Evolutionary conservation across 352 stramenopile species (phyloP).

Genomic region (Globisporangium megalacanthum): DNA sequence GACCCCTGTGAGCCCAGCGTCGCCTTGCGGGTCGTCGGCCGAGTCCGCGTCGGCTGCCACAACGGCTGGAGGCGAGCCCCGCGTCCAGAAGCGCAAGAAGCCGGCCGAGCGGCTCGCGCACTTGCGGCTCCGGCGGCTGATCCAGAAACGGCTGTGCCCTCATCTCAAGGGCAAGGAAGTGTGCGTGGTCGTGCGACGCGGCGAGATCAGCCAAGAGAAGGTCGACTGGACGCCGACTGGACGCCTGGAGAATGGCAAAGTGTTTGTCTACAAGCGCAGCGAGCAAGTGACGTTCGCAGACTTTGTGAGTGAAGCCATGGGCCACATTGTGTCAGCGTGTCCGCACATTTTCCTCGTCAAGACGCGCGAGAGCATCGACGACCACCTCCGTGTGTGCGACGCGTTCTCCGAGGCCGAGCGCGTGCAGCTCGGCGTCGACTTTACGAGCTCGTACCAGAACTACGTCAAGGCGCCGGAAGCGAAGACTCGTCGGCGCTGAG

Average conservation of each 20-base stretch:
- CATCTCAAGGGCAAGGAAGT: constrained; percentile 66
- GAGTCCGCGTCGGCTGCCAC: constrained; percentile 8
- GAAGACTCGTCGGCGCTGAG: constrained; percentile 4
- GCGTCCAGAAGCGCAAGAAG: constrained; percentile 23
- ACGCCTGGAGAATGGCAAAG: constrained; percentile 48
- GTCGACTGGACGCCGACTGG: constrained; percentile 37
- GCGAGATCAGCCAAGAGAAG: constrained; percentile 8
- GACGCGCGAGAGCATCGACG: constrained; percentile 58
- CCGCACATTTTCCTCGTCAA: constrained; percentile 61
- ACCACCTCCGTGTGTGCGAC: constrained; percentile 64
- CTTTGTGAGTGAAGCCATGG: constrained; percentile 43
- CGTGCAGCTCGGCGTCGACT: constrained; percentile 23
- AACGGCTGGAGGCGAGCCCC: constrained; percentile 1
- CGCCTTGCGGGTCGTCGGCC: constrained; percentile 16
- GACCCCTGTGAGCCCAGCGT: neutral
- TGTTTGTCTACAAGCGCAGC: constrained; percentile 42
- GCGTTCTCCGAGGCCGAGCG: constrained; percentile 58
- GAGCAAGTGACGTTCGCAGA: constrained; percentile 56
- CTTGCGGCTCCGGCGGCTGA: constrained; percentile 56
- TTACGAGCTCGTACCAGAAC: constrained; percentile 22
- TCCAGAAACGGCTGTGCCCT: constrained; percentile 59
- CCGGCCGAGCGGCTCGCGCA: constrained; percentile 26
- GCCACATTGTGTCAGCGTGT: constrained; percentile 47
- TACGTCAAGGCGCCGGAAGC: constrained; percentile 18
- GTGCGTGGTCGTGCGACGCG: constrained; percentile 28